These are phyloP conservation scores for Pseudopithomyces chartarum DNA, from an alignment of 2,329 filamentous ascomycete species.

Conservation along the genomic window DNA sequence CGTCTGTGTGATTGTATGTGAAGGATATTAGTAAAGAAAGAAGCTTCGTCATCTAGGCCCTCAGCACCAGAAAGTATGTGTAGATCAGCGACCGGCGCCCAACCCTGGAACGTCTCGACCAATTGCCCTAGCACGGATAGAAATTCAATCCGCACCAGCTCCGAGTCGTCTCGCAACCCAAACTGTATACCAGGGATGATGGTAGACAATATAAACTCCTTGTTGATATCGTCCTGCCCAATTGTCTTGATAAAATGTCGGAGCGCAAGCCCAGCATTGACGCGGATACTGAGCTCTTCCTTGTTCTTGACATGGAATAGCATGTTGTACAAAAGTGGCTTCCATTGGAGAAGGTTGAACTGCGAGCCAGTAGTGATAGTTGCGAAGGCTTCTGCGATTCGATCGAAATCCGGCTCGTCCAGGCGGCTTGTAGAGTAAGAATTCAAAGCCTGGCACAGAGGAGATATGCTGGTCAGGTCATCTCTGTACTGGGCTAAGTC, in stretches of 20 bases:
- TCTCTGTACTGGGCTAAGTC: constrained; percentile 71
- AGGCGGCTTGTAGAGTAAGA: constrained; percentile 73
- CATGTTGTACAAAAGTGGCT: constrained; percentile 85
- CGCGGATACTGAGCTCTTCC: constrained; percentile 84
- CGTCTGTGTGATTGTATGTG: constrained; percentile 88
- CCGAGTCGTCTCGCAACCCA: constrained; percentile 77
- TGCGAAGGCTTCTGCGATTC: constrained; percentile 76
- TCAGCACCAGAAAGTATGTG: constrained; percentile 66
- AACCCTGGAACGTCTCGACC: constrained; percentile 70
- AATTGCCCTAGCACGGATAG: constrained; percentile 79
- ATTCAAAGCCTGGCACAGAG: constrained; percentile 79
- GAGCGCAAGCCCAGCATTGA: constrained; percentile 80
- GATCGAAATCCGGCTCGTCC: constrained; percentile 87
- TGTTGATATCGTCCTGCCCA: constrained; percentile 58
- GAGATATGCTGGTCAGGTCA: constrained; percentile 66
- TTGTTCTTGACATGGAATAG: constrained; percentile 84
- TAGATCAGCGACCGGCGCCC: constrained; percentile 76
- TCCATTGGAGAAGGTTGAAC: constrained; percentile 78
- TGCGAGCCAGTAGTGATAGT: constrained; percentile 65
- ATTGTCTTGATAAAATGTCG: constrained; percentile 73
- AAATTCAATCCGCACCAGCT: constrained; percentile 83
- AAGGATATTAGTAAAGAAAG: constrained; percentile 91
- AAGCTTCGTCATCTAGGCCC: constrained; percentile 69
- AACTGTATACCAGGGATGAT: constrained; percentile 77
- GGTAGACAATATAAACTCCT: constrained; percentile 64